Conservation (phyloP, 805 yeast species). For the Teunomyces barrocoloradensis region DNA sequence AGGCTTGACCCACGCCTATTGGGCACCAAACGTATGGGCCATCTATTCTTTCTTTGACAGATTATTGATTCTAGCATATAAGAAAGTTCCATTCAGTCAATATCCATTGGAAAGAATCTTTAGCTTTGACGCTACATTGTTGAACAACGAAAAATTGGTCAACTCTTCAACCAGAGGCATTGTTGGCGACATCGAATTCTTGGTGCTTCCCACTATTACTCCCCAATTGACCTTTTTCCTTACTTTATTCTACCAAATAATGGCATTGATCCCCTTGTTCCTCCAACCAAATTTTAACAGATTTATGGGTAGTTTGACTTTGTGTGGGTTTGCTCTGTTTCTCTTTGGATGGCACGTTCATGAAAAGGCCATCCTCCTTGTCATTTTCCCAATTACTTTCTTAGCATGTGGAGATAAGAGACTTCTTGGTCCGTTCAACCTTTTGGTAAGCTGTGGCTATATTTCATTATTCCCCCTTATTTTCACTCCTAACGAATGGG, state of each 20-base stretch:
- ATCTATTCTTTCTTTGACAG: conserved; percentile 82
- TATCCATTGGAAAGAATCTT: conserved; percentile 30
- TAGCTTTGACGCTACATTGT: conserved; percentile 45
- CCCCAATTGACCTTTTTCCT: conserved; percentile 76
- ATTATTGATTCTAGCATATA: conserved; percentile 49
- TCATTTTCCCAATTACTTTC: conserved; percentile 84
- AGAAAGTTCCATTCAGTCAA: conserved; percentile 31
- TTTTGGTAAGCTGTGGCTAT: conserved; percentile 76
- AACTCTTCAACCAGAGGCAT: conserved; percentile 69
- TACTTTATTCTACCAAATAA: conserved; percentile 79
- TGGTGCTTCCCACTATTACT: conserved; percentile 73
- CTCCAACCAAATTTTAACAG: conserved; percentile 71
- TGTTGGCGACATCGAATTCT: conserved; percentile 86
- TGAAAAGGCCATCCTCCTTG: conserved; percentile 91
- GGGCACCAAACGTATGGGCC: conserved; percentile 99
- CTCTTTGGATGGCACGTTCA: conserved; percentile 99
- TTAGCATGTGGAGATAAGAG: conserved; percentile 69
- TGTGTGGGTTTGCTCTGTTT: conserved; percentile 89
- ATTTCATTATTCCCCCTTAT: conserved; percentile 86
- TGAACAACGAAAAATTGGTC: conserved; percentile 31
- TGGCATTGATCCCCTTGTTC: conserved; percentile 70
- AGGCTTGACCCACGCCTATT: conserved; percentile 95
- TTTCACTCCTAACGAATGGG: conserved; percentile 74
- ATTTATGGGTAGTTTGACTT: conserved; percentile 78
- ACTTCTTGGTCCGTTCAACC: conserved; percentile 65